phyloP scores from a whole-genome alignment of 768 basidiomycete species.

The Amanita molliuscula region DNA sequence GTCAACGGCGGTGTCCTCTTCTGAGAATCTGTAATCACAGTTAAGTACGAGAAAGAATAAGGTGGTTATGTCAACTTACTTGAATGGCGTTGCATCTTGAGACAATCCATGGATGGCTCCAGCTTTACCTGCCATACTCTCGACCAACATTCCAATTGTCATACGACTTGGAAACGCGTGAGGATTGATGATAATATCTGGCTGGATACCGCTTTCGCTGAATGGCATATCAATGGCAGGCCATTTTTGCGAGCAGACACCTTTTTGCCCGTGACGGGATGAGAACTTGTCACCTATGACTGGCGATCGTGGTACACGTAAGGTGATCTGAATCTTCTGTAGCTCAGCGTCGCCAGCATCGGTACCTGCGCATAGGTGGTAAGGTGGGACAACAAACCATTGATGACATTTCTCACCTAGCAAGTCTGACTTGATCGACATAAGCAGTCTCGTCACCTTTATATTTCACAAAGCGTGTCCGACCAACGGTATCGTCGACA shows the following conservation, averaged over 20 bases:
- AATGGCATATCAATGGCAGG: constrained; percentile 98
- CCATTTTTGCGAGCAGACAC: constrained; percentile 99
- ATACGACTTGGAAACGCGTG: constrained; percentile 99
- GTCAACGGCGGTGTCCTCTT: constrained; percentile 93
- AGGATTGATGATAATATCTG: constrained; percentile 98
- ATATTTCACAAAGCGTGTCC: constrained; percentile 85
- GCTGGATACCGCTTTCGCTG: constrained; percentile 97
- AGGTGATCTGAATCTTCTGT: constrained; percentile 87
- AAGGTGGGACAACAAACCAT: neutral
- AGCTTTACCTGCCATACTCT: constrained; percentile 99
- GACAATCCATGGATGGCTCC: constrained; percentile 98
- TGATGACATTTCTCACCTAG: constrained; percentile 44
- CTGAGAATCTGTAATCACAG: constrained; percentile 61
- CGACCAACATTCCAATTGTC: constrained; percentile 99
- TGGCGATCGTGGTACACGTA: constrained; percentile 88
- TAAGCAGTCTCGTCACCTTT: constrained; percentile 91
- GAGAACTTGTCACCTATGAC: constrained; percentile 99
- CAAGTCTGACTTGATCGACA: constrained; percentile 87
- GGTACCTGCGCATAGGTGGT: constrained; percentile 38
- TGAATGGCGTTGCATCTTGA: constrained; percentile 98
- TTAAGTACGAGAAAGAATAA: constrained; percentile 6
- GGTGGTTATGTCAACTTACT: constrained; percentile 38
- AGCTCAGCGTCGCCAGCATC: constrained; percentile 83
- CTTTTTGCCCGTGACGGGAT: constrained; percentile 97
- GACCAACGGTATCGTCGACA: constrained; percentile 72